Evolutionary conservation across 2,329 filamentous ascomycete genomes (phyloP).

Genomic region (Aurifilum marmelostoma): DNA sequence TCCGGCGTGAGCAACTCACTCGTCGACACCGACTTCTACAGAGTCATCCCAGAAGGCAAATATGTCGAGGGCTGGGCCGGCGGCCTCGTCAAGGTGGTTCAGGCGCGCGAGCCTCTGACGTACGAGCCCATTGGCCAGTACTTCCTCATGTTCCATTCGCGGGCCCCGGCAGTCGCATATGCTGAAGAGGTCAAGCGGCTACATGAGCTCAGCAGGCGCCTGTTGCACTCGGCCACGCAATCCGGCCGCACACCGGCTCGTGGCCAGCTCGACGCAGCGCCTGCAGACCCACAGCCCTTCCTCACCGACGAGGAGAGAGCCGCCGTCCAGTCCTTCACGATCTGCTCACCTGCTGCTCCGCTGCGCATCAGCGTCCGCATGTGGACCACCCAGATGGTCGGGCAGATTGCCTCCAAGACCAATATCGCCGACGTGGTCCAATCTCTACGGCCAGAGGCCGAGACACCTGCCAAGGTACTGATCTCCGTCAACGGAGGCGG

Average conservation of each 20-base stretch:
- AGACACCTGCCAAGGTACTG: slow-evolving; percentile 39
- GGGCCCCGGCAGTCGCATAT: slow-evolving; percentile 64
- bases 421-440: slow-evolving; percentile 33
- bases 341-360: slow-evolving; percentile 47
- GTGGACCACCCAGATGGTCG: slow-evolving; percentile 33
- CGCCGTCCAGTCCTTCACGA: slow-evolving; percentile 52
- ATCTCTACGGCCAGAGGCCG: slow-evolving; percentile 30
- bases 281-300: slow-evolving; percentile 45
- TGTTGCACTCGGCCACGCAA: slow-evolving; percentile 37
- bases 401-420: slow-evolving; percentile 24
- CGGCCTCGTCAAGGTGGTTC: slow-evolving; percentile 66
- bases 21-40: slow-evolving; percentile 70
- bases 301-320: slow-evolving; percentile 36
- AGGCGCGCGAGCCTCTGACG: slow-evolving; percentile 65
- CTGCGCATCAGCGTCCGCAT: slow-evolving; percentile 29
- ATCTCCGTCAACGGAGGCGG: slow-evolving; percentile 39
- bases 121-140: slow-evolving; percentile 68
- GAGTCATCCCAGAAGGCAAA: slow-evolving; percentile 62
- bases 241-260: slow-evolving; percentile 41
- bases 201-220: slow-evolving; percentile 41
- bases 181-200: slow-evolving; percentile 56
- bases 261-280: slow-evolving; percentile 37
- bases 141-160: slow-evolving; percentile 68
- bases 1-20: slow-evolving; percentile 62
- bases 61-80: slow-evolving; percentile 71